Percentiles rank a stretch among this genome's conserved stretches.
phyloP scores from a whole-genome alignment of 1,284 basidiomycete species.

The Sanghuangporus baumii region DNA sequence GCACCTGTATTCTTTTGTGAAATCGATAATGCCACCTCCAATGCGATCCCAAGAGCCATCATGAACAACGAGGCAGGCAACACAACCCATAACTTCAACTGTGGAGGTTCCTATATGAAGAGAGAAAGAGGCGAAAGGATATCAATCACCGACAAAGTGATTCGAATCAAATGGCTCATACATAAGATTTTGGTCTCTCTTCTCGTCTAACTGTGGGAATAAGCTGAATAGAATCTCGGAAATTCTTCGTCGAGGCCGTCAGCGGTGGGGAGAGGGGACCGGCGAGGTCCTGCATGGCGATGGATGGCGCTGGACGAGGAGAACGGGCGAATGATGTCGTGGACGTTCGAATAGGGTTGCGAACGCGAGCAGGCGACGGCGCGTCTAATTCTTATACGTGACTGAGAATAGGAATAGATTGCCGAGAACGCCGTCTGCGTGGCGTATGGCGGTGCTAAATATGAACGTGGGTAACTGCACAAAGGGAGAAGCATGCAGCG shows the following conservation, averaged over 20 bases:
- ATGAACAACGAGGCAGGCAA: constrained; percentile 37
- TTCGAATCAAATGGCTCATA: constrained; percentile 24
- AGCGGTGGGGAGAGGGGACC: constrained; percentile 13
- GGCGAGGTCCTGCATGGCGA: constrained; percentile 8
- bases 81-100: constrained; percentile 38
- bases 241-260: constrained; percentile 22
- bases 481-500: background rate
- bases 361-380: background rate
- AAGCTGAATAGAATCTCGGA: constrained; percentile 38
- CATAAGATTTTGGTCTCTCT: constrained; percentile 37
- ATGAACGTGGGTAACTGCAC: background rate
- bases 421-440: background rate
- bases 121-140: background rate
- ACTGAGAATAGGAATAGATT: background rate
- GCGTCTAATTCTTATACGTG: background rate
- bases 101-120: constrained; percentile 37
- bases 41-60: constrained; percentile 40
- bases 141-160: constrained; percentile 1
- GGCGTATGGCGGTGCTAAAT: background rate
- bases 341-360: background rate
- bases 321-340: background rate
- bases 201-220: constrained; percentile 36
- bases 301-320: background rate
- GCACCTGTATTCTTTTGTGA: constrained; percentile 41
- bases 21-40: constrained; percentile 41